phyloP scores from a whole-genome alignment of 768 basidiomycete species.

The Kwoniella sp. region DNA sequence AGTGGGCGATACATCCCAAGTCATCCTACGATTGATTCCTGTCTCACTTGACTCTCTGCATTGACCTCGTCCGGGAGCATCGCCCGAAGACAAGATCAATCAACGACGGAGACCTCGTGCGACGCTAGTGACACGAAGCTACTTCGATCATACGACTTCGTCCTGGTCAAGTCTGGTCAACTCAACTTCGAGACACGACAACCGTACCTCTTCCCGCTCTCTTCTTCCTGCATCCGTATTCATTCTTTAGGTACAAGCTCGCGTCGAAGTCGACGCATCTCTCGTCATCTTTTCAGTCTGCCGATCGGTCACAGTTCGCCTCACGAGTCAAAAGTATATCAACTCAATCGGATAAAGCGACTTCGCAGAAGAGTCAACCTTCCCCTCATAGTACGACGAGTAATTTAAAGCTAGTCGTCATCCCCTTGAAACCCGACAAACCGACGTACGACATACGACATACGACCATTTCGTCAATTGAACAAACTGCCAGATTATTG shows the following conservation, averaged over 20 bases:
- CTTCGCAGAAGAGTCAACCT: not conserved
- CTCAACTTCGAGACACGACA: not conserved
- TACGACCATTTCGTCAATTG: too few species aligned
- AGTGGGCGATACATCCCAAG: too few species aligned
- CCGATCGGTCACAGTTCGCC: not conserved
- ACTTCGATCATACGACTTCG: slow-evolving; percentile 3
- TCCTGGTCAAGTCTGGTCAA: not conserved
- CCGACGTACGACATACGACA: too few species aligned
- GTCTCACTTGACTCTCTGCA: not conserved
- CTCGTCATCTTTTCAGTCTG: not conserved
- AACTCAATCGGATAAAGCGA: not conserved
- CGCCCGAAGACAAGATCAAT: not conserved
- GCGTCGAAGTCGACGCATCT: too few species aligned
- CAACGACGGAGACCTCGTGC: not conserved
- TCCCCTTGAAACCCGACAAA: too few species aligned
- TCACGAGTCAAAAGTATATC: not conserved
- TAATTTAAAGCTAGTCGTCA: too few species aligned
- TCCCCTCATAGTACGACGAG: too few species aligned
- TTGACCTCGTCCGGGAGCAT: too few species aligned
- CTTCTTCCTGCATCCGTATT: not conserved
- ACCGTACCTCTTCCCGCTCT: not conserved
- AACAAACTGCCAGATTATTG: too few species aligned
- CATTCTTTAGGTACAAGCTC: not conserved
- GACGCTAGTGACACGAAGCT: not conserved
- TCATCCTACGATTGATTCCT: not conserved